A percentile compares a stretch with the other conserved stretches of the same genome.
Evolutionary conservation across 2,329 filamentous ascomycete species (phyloP).

Genomic region (Truncatella angustata): DNA sequence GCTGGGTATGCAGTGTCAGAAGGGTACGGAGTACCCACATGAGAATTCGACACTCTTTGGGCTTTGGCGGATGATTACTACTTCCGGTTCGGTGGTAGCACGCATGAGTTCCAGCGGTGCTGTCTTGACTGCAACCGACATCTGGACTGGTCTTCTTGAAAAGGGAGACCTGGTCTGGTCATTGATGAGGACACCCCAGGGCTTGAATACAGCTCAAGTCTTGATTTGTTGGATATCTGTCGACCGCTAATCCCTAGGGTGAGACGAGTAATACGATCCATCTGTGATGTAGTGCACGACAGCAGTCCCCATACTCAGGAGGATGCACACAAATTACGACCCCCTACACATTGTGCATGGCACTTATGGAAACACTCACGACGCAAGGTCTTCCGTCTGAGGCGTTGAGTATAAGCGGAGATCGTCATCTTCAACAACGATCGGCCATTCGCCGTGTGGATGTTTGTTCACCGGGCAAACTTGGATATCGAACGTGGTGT

Average conservation of each 20-base stretch:
- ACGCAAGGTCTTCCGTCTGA: slow-evolving; percentile 1
- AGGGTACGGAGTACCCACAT: slow-evolving; percentile 26
- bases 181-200: not conserved
- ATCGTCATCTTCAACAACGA: not conserved
- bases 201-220: not conserved
- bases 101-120: not conserved
- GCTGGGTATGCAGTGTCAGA: too few species aligned
- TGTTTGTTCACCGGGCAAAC: not conserved
- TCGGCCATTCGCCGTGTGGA: not conserved
- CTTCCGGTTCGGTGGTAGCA: too few species aligned
- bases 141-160: not conserved
- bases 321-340: not conserved
- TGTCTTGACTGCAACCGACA: slow-evolving; percentile 3
- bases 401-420: not conserved
- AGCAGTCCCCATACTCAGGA: not conserved
- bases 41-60: slow-evolving; percentile 19
- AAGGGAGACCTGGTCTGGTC: not conserved
- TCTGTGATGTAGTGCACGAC: not conserved
- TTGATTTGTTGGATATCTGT: not conserved
- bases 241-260: not conserved
- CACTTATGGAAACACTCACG: not conserved
- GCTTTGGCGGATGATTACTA: too few species aligned
- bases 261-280: slow-evolving; percentile 2
- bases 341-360: not conserved
- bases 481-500: too few species aligned